phyloP scores from a whole-genome alignment of 106 monocot species.

The Dioscorea dumetorum region DNA sequence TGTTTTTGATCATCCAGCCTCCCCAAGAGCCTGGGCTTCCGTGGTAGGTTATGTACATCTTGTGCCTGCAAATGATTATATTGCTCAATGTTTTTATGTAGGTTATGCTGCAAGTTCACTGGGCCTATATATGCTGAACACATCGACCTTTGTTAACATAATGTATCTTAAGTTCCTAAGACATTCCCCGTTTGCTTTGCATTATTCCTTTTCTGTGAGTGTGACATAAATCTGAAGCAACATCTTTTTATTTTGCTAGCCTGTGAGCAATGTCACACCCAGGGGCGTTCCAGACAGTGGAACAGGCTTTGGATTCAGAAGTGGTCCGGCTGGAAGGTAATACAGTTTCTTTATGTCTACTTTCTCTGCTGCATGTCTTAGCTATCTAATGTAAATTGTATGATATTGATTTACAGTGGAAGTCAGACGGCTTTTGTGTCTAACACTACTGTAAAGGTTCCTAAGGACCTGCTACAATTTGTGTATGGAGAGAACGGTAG shows the following conservation, averaged over 20 bases:
- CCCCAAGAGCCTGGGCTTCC: slow-evolving; percentile 40
- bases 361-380: background rate
- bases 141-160: background rate
- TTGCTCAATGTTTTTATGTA: background rate
- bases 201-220: no score
- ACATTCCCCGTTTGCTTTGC: no score
- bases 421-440: slow-evolving; percentile 15
- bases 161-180: background rate
- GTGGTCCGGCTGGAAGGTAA: slow-evolving; percentile 36
- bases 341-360: background rate
- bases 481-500: slow-evolving; percentile 53
- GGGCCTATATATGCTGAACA: background rate
- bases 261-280: slow-evolving; percentile 15
- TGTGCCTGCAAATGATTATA: background rate
- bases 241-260: slow-evolving; percentile 10
- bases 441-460: slow-evolving; percentile 44
- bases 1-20: slow-evolving; percentile 18
- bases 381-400: background rate
- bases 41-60: slow-evolving; percentile 12
- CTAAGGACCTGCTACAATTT: slow-evolving; percentile 46
- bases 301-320: slow-evolving; percentile 19
- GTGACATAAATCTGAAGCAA: no score
- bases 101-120: background rate
- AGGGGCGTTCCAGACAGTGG: slow-evolving; percentile 23
- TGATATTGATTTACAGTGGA: slow-evolving; percentile 24